Evolutionary conservation across 108 stramenopile genomes (phyloP).

Genomic region (Pseudonitzschia delicatissima): DNA sequence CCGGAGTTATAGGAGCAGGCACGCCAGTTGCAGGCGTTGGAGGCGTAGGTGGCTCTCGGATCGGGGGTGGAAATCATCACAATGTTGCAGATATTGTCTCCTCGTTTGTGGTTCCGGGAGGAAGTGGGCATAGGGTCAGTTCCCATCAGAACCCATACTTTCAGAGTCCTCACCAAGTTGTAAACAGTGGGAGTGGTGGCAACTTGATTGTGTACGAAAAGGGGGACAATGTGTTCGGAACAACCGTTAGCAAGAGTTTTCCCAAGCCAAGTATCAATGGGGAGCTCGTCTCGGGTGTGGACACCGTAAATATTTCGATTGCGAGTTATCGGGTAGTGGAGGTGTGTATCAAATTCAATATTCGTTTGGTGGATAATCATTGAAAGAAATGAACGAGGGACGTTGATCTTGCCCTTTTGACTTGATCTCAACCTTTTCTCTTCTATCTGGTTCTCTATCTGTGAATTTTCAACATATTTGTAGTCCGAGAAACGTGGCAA

Average conservation of each 20-base stretch:
- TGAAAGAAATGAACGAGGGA: too few relatives aligned
- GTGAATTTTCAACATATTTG: too few relatives aligned
- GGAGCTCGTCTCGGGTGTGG: conserved; percentile 48
- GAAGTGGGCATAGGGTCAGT: background rate
- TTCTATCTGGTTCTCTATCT: background rate
- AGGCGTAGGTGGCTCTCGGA: too few relatives aligned
- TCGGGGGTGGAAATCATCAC: conserved; percentile 25
- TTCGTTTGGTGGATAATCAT: too few relatives aligned
- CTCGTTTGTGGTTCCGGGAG: conserved; percentile 36
- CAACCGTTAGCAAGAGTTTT: conserved; percentile 87
- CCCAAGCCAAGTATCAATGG: conserved; percentile 46
- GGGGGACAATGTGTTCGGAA: conserved; percentile 84
- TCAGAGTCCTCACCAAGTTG: conserved; percentile 35
- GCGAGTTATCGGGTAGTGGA: conserved; percentile 88
- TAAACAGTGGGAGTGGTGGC: conserved; percentile 46
- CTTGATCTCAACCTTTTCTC: background rate
- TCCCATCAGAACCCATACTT: conserved; percentile 33
- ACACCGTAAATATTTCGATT: conserved; percentile 82
- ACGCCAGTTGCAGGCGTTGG: background rate
- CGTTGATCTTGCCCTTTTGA: background rate
- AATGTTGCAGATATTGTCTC: conserved; percentile 64
- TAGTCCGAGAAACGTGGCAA: conserved; percentile 78
- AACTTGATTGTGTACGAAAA: conserved; percentile 55
- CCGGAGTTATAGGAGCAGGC: background rate
- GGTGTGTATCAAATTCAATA: conserved; percentile 35